A percentile compares a stretch with the other conserved stretches of the same genome.
These are phyloP conservation scores for Vigna hirtella DNA, from an alignment of 306 rosid species.

Conservation along the genomic window DNA sequence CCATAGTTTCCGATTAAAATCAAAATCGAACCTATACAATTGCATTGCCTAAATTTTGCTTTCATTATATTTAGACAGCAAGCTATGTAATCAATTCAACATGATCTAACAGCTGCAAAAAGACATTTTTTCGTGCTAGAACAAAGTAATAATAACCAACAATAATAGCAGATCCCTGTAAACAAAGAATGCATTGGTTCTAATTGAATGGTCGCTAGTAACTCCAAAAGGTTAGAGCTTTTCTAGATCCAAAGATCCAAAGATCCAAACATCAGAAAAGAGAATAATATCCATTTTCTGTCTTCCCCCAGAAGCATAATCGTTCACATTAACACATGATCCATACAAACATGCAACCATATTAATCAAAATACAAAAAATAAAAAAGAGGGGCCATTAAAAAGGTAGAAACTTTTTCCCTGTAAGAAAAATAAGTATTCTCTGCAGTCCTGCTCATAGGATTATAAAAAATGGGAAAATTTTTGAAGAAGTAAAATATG, in stretches of 20 bases:
- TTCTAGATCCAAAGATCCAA: conserved; percentile 11
- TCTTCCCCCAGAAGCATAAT: conserved; percentile 18
- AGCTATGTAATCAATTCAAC: conserved; percentile 9
- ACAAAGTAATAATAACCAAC: conserved; percentile 8
- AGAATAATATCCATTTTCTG: neutral
- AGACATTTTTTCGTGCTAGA: neutral
- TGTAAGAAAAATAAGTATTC: neutral
- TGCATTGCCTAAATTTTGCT: conserved; percentile 15
- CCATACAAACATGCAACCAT: neutral
- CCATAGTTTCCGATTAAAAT: neutral
- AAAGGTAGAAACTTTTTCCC: neutral
- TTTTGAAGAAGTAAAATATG: neutral
- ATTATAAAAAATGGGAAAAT: neutral
- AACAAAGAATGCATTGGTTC: neutral
- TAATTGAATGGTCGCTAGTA: neutral
- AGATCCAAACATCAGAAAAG: conserved; percentile 1
- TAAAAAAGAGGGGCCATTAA: neutral
- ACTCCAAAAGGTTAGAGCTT: neutral
- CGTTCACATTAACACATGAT: conserved; percentile 3
- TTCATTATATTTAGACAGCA: conserved; percentile 9
- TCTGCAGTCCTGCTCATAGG: neutral
- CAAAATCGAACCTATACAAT: neutral
- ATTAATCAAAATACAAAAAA: neutral
- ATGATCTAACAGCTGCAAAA: conserved; percentile 27
- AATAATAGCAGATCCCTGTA: neutral